phyloP scores from a whole-genome alignment of 1,284 basidiomycete species.

The Lignosus rhinocerotis region DNA sequence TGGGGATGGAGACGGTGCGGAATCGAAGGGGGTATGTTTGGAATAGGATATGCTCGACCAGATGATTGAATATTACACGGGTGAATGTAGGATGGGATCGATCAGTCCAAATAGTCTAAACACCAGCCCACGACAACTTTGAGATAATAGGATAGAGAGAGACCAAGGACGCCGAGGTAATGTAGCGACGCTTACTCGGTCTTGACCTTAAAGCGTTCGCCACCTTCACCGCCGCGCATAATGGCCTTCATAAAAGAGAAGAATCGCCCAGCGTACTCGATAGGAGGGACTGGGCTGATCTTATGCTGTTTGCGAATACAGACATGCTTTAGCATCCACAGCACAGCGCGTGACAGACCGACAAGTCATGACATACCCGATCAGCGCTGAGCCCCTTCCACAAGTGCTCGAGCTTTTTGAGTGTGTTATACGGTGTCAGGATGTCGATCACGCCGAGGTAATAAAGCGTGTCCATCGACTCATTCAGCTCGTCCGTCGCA shows the following conservation, averaged over 20 bases:
- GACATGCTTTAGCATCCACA: slow-evolving; percentile 8
- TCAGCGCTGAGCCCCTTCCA: slow-evolving; percentile 92
- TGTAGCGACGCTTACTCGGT: slow-evolving; percentile 36
- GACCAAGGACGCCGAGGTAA: not conserved
- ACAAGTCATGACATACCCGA: slow-evolving; percentile 55
- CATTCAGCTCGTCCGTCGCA: slow-evolving; percentile 86
- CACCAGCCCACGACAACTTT: not conserved
- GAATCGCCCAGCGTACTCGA: slow-evolving; percentile 86
- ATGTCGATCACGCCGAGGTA: slow-evolving; percentile 96
- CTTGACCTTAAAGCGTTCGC: slow-evolving; percentile 53
- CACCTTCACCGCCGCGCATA: slow-evolving; percentile 81
- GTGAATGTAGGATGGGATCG: not conserved
- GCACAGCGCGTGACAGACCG: not conserved
- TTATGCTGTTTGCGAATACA: slow-evolving; percentile 62
- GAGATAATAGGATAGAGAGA: not conserved
- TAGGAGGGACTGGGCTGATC: slow-evolving; percentile 88
- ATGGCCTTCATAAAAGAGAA: slow-evolving; percentile 84
- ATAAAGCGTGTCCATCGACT: slow-evolving; percentile 80
- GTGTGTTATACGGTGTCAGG: slow-evolving; percentile 80
- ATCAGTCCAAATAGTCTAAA: slow-evolving; percentile 15
- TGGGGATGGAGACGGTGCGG: not conserved
- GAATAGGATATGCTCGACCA: slow-evolving; percentile 5
- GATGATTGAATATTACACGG: slow-evolving; percentile 10
- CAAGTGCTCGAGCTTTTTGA: slow-evolving; percentile 86
- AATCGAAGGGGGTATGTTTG: slow-evolving; percentile 4